Conservation (phyloP, 768 basidiomycete species). For the Trametes villosa region DNA sequence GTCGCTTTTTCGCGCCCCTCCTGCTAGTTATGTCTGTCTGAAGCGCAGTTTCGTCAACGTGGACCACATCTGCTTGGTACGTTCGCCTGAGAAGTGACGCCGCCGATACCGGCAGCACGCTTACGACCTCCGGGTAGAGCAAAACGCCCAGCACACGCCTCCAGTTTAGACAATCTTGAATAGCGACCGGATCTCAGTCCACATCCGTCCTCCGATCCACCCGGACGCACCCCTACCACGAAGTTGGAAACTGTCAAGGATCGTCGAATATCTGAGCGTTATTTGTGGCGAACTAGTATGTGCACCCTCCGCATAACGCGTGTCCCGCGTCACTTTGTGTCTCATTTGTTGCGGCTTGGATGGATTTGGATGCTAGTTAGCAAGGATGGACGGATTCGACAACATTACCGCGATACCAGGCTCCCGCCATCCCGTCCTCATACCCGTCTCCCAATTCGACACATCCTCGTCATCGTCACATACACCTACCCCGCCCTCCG, state of each 20-base stretch:
- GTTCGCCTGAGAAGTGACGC: background rate
- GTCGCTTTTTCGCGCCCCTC: slow-evolving; percentile 6
- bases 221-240: too few relatives aligned
- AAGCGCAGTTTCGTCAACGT: too few relatives aligned
- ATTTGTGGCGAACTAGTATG: slow-evolving; percentile 8
- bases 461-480: slow-evolving; percentile 16
- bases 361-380: background rate
- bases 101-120: background rate
- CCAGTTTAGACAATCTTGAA: background rate
- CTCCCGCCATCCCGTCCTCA: slow-evolving; percentile 19
- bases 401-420: slow-evolving; percentile 19
- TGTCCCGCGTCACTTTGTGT: background rate
- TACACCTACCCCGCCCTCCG: background rate
- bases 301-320: background rate
- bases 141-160: background rate
- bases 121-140: background rate
- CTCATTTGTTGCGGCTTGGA: background rate
- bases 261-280: too few relatives aligned
- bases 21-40: too few relatives aligned
- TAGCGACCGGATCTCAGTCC: too few relatives aligned
- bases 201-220: too few relatives aligned
- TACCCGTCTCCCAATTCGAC: slow-evolving; percentile 12
- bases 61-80: background rate
- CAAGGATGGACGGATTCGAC: slow-evolving; percentile 21
- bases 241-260: too few relatives aligned